A percentile compares a stretch with the other conserved stretches of the same genome.
These are phyloP conservation scores for Cucumis cinereus DNA, from an alignment of 306 rosid species.

Conservation along the genomic window DNA sequence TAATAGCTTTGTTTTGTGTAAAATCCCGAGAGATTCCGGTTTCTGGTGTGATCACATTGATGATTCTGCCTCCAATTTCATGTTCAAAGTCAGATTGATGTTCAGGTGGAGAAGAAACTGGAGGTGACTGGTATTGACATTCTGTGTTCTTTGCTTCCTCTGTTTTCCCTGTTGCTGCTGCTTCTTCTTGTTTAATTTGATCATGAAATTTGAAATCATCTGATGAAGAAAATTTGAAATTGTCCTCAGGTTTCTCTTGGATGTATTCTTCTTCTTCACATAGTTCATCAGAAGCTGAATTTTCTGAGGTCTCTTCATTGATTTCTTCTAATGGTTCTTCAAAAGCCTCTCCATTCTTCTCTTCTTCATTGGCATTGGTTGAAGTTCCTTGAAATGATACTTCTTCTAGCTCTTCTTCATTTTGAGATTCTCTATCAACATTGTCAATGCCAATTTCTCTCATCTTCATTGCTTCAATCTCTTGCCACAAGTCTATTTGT, in stretches of 20 bases:
- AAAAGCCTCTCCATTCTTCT: background rate
- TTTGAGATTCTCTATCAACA: background rate
- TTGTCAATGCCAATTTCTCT: background rate
- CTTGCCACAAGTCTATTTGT: background rate
- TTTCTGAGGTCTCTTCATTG: background rate
- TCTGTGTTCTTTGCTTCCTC: background rate
- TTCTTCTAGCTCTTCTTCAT: background rate
- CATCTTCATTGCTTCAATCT: background rate
- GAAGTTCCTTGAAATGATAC: background rate
- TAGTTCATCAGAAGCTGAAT: background rate
- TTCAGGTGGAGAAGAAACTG: background rate
- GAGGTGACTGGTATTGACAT: background rate
- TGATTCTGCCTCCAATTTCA: background rate
- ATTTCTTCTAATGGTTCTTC: background rate
- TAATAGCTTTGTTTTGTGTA: background rate
- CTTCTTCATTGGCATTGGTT: background rate
- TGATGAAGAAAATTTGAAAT: background rate
- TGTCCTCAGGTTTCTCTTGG: background rate
- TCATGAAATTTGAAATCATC: background rate
- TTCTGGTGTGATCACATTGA: background rate
- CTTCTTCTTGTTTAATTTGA: background rate
- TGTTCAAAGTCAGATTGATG: background rate
- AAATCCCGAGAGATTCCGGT: background rate
- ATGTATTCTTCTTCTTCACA: background rate
- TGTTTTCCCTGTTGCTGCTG: background rate